phyloP scores from a whole-genome alignment of 1,139 yeast genomes.

The Suhomyces panamericanus region DNA sequence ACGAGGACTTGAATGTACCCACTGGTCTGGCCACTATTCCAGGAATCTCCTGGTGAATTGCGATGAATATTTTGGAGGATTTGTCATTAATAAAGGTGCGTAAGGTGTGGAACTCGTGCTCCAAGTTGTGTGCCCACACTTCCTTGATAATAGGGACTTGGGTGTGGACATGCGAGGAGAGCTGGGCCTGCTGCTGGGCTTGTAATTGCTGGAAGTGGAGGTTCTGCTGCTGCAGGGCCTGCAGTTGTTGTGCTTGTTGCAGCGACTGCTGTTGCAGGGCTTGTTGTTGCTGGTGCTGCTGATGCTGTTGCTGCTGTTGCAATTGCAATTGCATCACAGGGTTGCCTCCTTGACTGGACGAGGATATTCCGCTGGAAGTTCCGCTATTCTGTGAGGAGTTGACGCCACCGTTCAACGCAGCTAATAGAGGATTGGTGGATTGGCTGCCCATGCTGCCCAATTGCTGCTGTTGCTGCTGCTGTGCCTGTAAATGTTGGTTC shows the following conservation, averaged over 20 bases:
- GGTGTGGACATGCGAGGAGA: conserved; percentile 17
- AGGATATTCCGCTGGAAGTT: conserved; percentile 3
- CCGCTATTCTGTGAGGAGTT: conserved; percentile 7
- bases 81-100: conserved; percentile 66
- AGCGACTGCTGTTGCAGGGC: conserved; percentile 23
- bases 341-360: conserved; percentile 24
- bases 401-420: conserved; percentile 37
- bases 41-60: conserved; percentile 90
- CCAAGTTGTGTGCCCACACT: conserved; percentile 86
- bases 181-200: conserved; percentile 23
- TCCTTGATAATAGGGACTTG: conserved; percentile 52
- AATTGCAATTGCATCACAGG: conserved; percentile 36
- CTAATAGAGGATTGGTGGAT: conserved; percentile 38
- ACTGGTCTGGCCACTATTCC: conserved; percentile 96
- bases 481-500: conserved; percentile 33
- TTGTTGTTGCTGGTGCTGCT: conserved; percentile 11
- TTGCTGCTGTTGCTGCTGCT: conserved; percentile 21
- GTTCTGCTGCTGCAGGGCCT: conserved; percentile 15
- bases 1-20: conserved; percentile 87
- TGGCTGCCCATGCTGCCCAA: conserved; percentile 25
- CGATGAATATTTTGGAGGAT: conserved; percentile 59
- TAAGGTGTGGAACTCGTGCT: conserved; percentile 74
- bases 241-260: conserved; percentile 18
- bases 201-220: conserved; percentile 15
- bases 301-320: conserved; percentile 22